phyloP scores from a whole-genome alignment of 768 basidiomycete species.

The Sporobolomyces phaffii region DNA sequence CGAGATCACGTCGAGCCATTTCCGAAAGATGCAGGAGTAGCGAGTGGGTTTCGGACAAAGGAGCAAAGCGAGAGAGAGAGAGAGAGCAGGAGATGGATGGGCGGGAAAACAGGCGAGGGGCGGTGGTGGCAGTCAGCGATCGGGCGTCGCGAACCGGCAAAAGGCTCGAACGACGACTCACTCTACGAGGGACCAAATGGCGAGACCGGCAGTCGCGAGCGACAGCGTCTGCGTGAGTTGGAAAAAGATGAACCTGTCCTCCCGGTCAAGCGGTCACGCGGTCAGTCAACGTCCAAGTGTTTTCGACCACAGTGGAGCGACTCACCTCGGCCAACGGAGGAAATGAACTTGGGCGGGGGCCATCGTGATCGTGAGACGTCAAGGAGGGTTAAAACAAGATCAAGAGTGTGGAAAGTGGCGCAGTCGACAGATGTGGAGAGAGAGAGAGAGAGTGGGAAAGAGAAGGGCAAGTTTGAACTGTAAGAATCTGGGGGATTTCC shows the following conservation, averaged over 20 bases:
- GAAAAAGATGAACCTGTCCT: constrained; percentile 16
- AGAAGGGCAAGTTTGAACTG: too few relatives aligned
- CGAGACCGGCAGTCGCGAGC: constrained; percentile 10
- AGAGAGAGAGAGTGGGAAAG: background rate
- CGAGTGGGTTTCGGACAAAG: too few relatives aligned
- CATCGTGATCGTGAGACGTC: background rate
- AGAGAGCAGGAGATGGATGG: too few relatives aligned
- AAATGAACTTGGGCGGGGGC: constrained; percentile 5
- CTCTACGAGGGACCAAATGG: constrained; percentile 11
- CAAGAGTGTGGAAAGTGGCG: too few relatives aligned
- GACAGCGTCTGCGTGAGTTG: constrained; percentile 11
- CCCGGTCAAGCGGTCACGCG: background rate
- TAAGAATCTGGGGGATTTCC: background rate
- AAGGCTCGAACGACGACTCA: too few relatives aligned
- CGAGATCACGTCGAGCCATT: background rate
- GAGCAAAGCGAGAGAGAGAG: too few relatives aligned
- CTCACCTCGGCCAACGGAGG: constrained; percentile 11
- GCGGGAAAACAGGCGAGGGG: too few relatives aligned
- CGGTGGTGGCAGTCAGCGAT: too few relatives aligned
- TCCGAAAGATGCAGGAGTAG: too few relatives aligned
- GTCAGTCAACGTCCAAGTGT: background rate
- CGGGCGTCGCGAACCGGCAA: too few relatives aligned
- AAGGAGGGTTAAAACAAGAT: too few relatives aligned
- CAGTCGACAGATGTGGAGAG: too few relatives aligned
- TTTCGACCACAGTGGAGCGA: background rate